These are phyloP conservation scores for Berberis vulgaris DNA, from an alignment of 164 flowering plant species.

Conservation along the genomic window DNA sequence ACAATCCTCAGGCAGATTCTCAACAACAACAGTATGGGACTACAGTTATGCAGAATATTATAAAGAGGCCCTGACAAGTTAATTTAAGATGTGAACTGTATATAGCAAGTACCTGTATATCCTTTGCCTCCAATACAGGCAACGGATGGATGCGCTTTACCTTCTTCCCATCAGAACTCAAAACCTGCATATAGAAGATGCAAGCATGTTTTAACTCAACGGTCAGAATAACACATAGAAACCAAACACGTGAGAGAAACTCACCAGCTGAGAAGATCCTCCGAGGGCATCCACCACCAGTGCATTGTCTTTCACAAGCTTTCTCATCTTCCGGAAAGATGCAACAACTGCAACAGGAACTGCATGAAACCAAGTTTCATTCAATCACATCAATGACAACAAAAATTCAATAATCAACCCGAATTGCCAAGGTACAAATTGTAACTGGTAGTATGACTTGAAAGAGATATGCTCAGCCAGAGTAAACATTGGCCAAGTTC, in stretches of 20 bases:
- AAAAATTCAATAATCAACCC: too few species aligned
- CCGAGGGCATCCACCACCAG: slow-evolving; percentile 55
- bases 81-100: slow-evolving; percentile 1
- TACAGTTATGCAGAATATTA: slow-evolving; percentile 28
- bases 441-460: too few species aligned
- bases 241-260: slow-evolving; percentile 4
- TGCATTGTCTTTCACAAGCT: slow-evolving; percentile 42
- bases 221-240: too few species aligned
- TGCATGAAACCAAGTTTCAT: slow-evolving; percentile 26
- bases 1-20: slow-evolving; percentile 74
- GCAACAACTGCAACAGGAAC: slow-evolving; percentile 69
- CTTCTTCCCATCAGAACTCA: slow-evolving; percentile 69
- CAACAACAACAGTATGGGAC: slow-evolving; percentile 75
- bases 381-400: background rate
- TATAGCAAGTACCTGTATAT: slow-evolving; percentile 42
- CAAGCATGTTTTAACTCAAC: background rate
- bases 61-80: slow-evolving; percentile 1
- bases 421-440: too few species aligned
- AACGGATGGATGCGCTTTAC: slow-evolving; percentile 68
- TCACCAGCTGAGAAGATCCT: slow-evolving; percentile 71
- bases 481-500: too few species aligned
- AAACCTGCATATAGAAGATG: slow-evolving; percentile 34
- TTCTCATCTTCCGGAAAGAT: slow-evolving; percentile 77
- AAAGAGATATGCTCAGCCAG: too few species aligned
- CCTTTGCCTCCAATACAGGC: slow-evolving; percentile 32